Percentiles rank a stretch among this genome's conserved stretches.
These are phyloP conservation scores for Aspergillus intermedius DNA, from an alignment of 2,329 filamentous ascomycete species.

Conservation along the genomic window DNA sequence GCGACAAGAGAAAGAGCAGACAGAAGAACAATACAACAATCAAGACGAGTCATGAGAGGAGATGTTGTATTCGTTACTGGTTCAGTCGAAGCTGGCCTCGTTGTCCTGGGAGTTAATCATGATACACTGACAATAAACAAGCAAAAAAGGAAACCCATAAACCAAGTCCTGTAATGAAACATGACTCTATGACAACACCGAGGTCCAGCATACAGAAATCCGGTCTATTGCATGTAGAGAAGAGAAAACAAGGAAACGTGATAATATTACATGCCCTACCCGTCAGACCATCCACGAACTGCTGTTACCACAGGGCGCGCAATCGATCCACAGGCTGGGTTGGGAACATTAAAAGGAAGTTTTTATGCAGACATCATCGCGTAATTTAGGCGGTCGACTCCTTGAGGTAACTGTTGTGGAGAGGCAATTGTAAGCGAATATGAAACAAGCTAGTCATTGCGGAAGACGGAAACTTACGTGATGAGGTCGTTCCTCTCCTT, in stretches of 20 bases:
- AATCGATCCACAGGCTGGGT: slow-evolving; percentile 11
- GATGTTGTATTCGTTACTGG: slow-evolving; percentile 20
- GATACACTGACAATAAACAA: slow-evolving; percentile 16
- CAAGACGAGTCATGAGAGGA: slow-evolving; percentile 15
- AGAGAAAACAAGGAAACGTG: slow-evolving; percentile 11
- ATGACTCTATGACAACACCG: slow-evolving; percentile 22
- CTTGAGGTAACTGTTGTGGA: slow-evolving; percentile 31
- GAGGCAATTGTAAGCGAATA: slow-evolving; percentile 10
- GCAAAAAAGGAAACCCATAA: slow-evolving; percentile 12
- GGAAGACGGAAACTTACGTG: slow-evolving; percentile 59
- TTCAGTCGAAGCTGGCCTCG: slow-evolving; percentile 6
- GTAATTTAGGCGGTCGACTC: slow-evolving; percentile 30
- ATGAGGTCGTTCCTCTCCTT: slow-evolving; percentile 99
- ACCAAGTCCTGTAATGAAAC: slow-evolving; percentile 11
- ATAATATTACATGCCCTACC: slow-evolving; percentile 36
- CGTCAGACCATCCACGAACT: slow-evolving; percentile 12
- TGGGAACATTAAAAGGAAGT: slow-evolving; percentile 11
- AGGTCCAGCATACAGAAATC: slow-evolving; percentile 17
- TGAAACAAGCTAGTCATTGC: neutral
- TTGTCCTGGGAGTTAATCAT: slow-evolving; percentile 14
- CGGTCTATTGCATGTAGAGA: slow-evolving; percentile 28
- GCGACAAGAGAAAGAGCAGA: neutral
- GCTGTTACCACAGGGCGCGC: slow-evolving; percentile 19
- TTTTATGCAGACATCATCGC: slow-evolving; percentile 15
- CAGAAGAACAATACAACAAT: neutral